Evolutionary conservation across 2,329 filamentous ascomycete species (phyloP), one percentile per base, ranked within the genome.

Genomic region (Apiospora saccharicola): DNA sequence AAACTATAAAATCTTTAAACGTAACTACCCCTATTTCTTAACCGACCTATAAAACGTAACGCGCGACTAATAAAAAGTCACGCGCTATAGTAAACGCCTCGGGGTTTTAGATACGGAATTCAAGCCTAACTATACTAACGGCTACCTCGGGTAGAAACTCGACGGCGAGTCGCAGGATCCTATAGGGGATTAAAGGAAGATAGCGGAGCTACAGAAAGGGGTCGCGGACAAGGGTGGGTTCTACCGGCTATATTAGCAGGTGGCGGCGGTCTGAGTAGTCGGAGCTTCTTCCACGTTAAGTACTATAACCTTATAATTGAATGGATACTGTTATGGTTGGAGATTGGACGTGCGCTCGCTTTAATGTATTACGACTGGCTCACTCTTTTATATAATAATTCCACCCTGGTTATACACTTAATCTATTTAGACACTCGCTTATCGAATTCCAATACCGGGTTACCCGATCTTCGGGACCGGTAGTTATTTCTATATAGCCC

Each of bases 1-100:
- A 72, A 94, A 94, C 85, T 88, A 89, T 77, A 94, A 94, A 86
- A 94, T 95, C 82, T 94, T 93, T 78, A 92, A 94, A 86, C 90
- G 92, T 73, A 93, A 90, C 77, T 95, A 90, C 77, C 92, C 92
- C 26, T 94, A 94, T 86, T 93, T 94, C 81, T 93, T 90, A 72
- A 87, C 87, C 75, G 92, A 94, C 76, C 79, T 94, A 75, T 92
- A 93, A 88, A 95, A 95, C 76, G 92, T 95, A 7, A 76, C 82
- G 70, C 89, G 93, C 68, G 93, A 95, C 83, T 95, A 92, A 93
- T 82, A 86, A 72, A 94, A 95, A 86, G 93, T 94, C 14, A 94
- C 93, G 67, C 87, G 86, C 75, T 95, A 95, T 79, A 92, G 93
- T 44, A 93, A 94, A 86, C 86, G 92, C 4, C 86, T 95, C 3